Evolutionary conservation across 495 filamentous ascomycete species (phyloP).

Genomic region (Mycothermus thermophilus): DNA sequence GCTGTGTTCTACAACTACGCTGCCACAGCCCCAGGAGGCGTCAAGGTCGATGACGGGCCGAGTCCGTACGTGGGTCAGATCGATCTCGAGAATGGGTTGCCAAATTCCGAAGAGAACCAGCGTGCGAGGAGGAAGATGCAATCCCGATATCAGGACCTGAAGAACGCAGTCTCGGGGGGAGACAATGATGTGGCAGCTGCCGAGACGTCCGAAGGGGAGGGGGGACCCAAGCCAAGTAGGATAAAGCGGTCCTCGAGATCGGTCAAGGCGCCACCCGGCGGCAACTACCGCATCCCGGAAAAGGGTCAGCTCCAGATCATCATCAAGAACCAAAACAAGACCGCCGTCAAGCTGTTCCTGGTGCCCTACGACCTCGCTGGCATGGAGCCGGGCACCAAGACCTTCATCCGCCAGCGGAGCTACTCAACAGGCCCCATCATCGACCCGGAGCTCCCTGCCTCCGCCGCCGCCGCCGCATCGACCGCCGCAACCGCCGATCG

Average conservation of each 20-base stretch:
- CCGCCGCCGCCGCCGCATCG: constrained; percentile 1
- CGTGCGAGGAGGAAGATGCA: constrained; percentile 35
- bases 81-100: constrained; percentile 71
- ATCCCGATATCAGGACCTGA: constrained; percentile 15
- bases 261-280: constrained; percentile 60
- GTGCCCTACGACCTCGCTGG: constrained; percentile 91
- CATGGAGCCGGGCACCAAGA: constrained; percentile 92
- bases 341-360: constrained; percentile 86
- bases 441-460: constrained; percentile 27
- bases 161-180: too few species aligned
- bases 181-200: constrained; percentile 13
- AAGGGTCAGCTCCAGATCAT: constrained; percentile 94
- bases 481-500: constrained; percentile 40
- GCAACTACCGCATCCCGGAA: constrained; percentile 88
- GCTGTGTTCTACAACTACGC: constrained; percentile 94
- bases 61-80: constrained; percentile 94
- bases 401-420: constrained; percentile 87
- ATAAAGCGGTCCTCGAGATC: constrained; percentile 51
- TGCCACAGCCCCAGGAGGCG: constrained; percentile 45
- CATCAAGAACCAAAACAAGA: constrained; percentile 94
- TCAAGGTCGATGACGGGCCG: constrained; percentile 60
- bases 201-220: constrained; percentile 23
- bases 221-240: constrained; percentile 27
- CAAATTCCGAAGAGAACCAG: constrained; percentile 31
- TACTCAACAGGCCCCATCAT: constrained; percentile 83